Evolutionary conservation across 1,284 basidiomycete genomes (phyloP), one percentile per base, ranked within the genome.

Genomic region (Chiua sp.): DNA sequence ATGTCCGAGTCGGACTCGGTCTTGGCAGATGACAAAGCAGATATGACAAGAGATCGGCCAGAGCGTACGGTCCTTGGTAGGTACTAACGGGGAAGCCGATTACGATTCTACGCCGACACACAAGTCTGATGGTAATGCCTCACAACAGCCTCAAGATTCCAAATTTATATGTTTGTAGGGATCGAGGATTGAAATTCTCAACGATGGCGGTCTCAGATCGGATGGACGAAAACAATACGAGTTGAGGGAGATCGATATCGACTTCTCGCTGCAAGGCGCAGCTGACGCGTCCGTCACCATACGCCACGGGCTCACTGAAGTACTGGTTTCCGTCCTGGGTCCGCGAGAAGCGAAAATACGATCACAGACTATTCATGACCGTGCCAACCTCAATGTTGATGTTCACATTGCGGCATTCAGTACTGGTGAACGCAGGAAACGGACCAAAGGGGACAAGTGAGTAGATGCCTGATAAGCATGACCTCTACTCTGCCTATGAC

Each of bases 211-310:
- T 63, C 87, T 87, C 70, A 92, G 97, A 61, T 94, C 94, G 52
- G 97, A 99, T 77, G 94, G 94, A 46, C 85, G 97, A 53, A 82
- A 91, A 42, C 94, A 96, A 59, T 92, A 90, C 75, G 97, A 99
- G 75, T 83, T 99, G 23, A 89, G 97, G 52, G 88, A 91, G 60
- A 84, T 96, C 61, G 79, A 81, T 47, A 92, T 98, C 74, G 84
- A 91, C 70, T 86, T 98, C 51, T 83, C 88, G 5, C 83, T 87
- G 39, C 91, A 93, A 69, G 87, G 91, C 28, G 79, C 84, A 35
- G 90, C 94, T 30, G 95, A 98, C 69, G 97, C 96, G 32, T 91
- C 90, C 26, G 92, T 94, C 1, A 81, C 84, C 22, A 86, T 97
- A 67, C 85, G 88, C 4, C 96, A 98, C 75, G 97, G 98, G 3